Evolutionary conservation across 2,329 filamentous ascomycete genomes (phyloP).

Genomic region (Fusarium hainanense): DNA sequence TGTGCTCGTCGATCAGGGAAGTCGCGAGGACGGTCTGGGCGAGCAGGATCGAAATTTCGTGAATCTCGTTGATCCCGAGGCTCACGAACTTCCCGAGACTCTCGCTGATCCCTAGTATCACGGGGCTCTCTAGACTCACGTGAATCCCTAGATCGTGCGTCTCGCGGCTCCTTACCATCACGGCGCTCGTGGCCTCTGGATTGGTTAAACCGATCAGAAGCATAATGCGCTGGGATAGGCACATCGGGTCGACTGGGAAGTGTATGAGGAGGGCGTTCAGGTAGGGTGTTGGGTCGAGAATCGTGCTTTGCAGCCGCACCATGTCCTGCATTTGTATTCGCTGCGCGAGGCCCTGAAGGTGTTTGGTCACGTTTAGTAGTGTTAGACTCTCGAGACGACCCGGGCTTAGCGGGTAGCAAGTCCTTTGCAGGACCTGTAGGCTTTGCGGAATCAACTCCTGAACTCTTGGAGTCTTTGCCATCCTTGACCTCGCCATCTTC

Average conservation of each 20-base stretch:
- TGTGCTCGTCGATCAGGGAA: constrained; percentile 56
- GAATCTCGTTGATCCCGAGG: constrained; percentile 50
- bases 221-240: constrained; percentile 62
- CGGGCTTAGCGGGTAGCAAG: constrained; percentile 49
- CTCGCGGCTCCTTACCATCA: constrained; percentile 52
- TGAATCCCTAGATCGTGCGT: constrained; percentile 50
- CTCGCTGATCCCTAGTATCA: constrained; percentile 49
- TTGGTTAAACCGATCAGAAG: constrained; percentile 59
- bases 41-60: constrained; percentile 55
- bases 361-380: constrained; percentile 42
- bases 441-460: constrained; percentile 27
- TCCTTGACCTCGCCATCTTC: constrained; percentile 82
- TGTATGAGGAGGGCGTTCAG: constrained; percentile 52
- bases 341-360: constrained; percentile 38
- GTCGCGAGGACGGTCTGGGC: constrained; percentile 57
- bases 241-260: constrained; percentile 70
- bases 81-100: constrained; percentile 55
- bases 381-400: constrained; percentile 45
- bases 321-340: constrained; percentile 43
- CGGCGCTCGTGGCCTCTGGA: constrained; percentile 55
- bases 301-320: constrained; percentile 41
- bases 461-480: constrained; percentile 52
- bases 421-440: constrained; percentile 46
- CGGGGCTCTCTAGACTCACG: constrained; percentile 46
- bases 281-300: constrained; percentile 51